These are phyloP conservation scores for Bryopsis sp. DNA, from an alignment of 139 green algal genomes.

Conservation along the genomic window DNA sequence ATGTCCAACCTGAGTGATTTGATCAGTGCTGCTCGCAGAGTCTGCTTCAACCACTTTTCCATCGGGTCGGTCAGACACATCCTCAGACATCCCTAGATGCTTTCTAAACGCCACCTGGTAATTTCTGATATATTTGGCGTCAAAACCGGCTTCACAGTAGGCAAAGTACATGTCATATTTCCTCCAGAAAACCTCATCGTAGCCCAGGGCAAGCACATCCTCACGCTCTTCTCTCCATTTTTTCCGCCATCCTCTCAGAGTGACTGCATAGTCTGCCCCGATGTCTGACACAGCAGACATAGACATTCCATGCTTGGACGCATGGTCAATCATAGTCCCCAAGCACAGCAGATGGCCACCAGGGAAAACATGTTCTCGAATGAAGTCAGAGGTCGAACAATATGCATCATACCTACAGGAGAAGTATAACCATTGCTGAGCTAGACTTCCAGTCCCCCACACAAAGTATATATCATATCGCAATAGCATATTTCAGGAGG, in stretches of 20 bases:
- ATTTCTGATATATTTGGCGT: constrained; percentile 79
- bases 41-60: too few relatives aligned
- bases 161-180: constrained; percentile 93
- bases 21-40: too few relatives aligned
- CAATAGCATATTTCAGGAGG: too few relatives aligned
- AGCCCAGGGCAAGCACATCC: constrained; percentile 61
- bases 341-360: constrained; percentile 78
- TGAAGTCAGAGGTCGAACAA: constrained; percentile 85
- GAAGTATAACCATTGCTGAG: too few relatives aligned
- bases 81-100: background rate
- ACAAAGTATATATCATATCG: too few relatives aligned
- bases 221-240: constrained; percentile 39
- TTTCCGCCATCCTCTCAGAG: constrained; percentile 63
- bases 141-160: constrained; percentile 88
- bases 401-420: constrained; percentile 79
- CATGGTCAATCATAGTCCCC: constrained; percentile 63
- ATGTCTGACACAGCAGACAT: constrained; percentile 63
- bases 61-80: too few relatives aligned
- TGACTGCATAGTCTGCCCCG: constrained; percentile 81
- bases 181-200: constrained; percentile 69
- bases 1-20: too few relatives aligned
- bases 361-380: constrained; percentile 96
- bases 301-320: constrained; percentile 29
- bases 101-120: constrained; percentile 55
- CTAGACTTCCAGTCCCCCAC: too few relatives aligned